These are phyloP conservation scores for Cadophora gregata DNA, from an alignment of 2,329 filamentous ascomycete genomes.

Conservation along the genomic window DNA sequence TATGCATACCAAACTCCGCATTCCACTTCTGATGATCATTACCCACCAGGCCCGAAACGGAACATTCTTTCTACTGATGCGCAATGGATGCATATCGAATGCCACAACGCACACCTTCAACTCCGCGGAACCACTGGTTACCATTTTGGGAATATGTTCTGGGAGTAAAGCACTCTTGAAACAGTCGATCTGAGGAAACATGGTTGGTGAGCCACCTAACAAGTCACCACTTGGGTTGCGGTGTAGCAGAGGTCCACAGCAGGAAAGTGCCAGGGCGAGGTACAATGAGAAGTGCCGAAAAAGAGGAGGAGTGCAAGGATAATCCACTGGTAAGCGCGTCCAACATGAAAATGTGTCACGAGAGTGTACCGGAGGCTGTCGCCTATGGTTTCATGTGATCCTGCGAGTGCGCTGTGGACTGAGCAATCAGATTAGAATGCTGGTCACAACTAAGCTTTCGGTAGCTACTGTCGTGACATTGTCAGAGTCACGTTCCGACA, in stretches of 20 bases:
- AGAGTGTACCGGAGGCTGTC: slow-evolving; percentile 48
- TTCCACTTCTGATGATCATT: too few species aligned
- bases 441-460: slow-evolving; percentile 21
- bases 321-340: slow-evolving; percentile 47
- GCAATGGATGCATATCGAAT: too few species aligned
- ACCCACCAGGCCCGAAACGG: too few species aligned
- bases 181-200: too few species aligned
- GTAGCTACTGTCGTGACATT: slow-evolving; percentile 18
- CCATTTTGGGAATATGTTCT: too few species aligned
- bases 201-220: too few species aligned
- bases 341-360: slow-evolving; percentile 51
- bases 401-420: neutral
- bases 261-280: slow-evolving; percentile 44
- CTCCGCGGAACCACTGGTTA: too few species aligned
- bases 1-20: too few species aligned
- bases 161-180: too few species aligned
- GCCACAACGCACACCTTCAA: too few species aligned
- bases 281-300: slow-evolving; percentile 50
- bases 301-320: slow-evolving; percentile 50
- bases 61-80: too few species aligned
- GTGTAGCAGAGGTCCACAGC: slow-evolving; percentile 44
- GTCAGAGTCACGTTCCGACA: slow-evolving; percentile 9
- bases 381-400: slow-evolving; percentile 32
- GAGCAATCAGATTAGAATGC: slow-evolving; percentile 47
- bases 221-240: slow-evolving; percentile 51